These are phyloP conservation scores for Priceomyces castillae DNA, from an alignment of 805 yeast species.

Conservation along the genomic window DNA sequence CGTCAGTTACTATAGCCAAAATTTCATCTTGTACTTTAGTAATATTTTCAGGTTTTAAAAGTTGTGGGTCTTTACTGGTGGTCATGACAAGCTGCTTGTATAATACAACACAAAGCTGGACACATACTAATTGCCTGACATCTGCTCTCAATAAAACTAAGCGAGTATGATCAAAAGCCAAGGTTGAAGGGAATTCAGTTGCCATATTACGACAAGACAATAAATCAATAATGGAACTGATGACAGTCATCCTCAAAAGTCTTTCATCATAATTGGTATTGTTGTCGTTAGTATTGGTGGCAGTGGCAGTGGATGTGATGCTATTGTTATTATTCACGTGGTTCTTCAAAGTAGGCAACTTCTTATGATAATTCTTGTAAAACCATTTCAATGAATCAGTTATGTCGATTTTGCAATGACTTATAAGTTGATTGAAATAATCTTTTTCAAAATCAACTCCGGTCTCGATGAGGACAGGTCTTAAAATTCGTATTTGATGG, in stretches of 20 bases:
- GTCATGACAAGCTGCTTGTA: conserved; percentile 61
- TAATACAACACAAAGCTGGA: conserved; percentile 67
- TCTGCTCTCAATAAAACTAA: conserved; percentile 78
- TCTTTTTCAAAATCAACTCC: conserved; percentile 88
- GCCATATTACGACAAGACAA: conserved; percentile 79
- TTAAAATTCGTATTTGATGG: conserved; percentile 81
- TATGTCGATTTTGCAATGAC: conserved; percentile 58
- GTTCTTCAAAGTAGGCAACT: conserved; percentile 3
- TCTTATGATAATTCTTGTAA: conserved; percentile 32
- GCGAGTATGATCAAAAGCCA: conserved; percentile 82
- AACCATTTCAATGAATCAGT: conserved; percentile 68
- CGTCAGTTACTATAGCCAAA: conserved; percentile 76
- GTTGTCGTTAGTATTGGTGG: background rate
- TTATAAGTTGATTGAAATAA: conserved; percentile 58
- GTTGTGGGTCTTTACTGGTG: conserved; percentile 14
- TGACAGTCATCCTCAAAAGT: conserved; percentile 38
- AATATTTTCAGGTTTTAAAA: conserved; percentile 36
- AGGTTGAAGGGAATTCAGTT: conserved; percentile 76
- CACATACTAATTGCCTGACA: conserved; percentile 78
- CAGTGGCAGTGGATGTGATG: too few species aligned
- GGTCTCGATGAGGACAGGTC: conserved; percentile 82
- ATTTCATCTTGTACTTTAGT: conserved; percentile 64
- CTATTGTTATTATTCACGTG: background rate
- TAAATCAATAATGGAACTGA: conserved; percentile 57
- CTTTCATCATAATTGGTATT: conserved; percentile 4